Evolutionary conservation across 2,329 filamentous ascomycete genomes (phyloP), one percentile per base, ranked within the genome.

Genomic region (Zasmidium cellare): DNA sequence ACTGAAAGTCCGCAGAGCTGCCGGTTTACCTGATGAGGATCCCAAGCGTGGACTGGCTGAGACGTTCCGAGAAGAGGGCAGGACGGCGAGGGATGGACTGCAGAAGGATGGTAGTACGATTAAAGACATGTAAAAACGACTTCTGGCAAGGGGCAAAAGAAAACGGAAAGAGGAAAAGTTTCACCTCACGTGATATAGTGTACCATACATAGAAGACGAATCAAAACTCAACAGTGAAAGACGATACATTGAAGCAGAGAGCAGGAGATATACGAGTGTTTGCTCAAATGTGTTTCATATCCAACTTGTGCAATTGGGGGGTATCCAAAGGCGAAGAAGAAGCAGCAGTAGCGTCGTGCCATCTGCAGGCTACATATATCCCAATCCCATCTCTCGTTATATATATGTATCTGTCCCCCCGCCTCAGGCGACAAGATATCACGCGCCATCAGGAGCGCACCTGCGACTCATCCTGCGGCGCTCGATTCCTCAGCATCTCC

Each of bases 21-120:
- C 89, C 57, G 92, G 92, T 1, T 85, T 89, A 61, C 84, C 89
- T 0, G 91, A 96, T 59, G 88, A 96, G 65, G 90, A 96, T 66
- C 87, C 89, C 0, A 87, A 89, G 65, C 83, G 87, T 49, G 88
- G 86, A 9, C 76, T 92, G 24, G 91, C 89, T 0, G 90, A 93
- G 74, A 96, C 92, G 1, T 97, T 91, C 88, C 79, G 83, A 35
- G 74, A 76, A 62, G 85, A 85, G 68, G 83, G 83, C 0, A 72
- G 72, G 0, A 72, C 71, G 0, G 78, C 78, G 60, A 71, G 74
- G 31, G 82, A 84, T 64, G 85, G 85, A 2, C 79, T 77, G 63
- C 86, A 84, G 78, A 76, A 81, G 49, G 85, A 87, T 70, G 83
- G 82, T 23, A 86, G 82, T 57, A 82, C 81, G 74, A 80, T 86